Conservation (phyloP, 768 basidiomycete species). For the Lactarius evosmus region DNA sequence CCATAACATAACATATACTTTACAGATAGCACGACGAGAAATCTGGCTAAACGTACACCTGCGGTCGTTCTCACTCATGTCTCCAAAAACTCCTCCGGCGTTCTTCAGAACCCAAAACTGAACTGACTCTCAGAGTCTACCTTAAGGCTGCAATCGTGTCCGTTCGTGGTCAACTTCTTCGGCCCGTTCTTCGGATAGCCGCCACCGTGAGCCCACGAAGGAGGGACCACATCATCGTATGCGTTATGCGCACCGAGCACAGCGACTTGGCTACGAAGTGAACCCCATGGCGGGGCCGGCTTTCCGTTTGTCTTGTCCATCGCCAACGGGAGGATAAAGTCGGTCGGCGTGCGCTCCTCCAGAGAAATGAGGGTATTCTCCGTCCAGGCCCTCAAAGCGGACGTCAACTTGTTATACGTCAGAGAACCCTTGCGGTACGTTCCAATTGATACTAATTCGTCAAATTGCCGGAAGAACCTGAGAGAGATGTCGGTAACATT, state of each 20-base stretch:
- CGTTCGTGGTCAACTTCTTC: too few relatives aligned
- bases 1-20: neutral
- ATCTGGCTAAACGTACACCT: too few relatives aligned
- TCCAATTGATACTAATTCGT: neutral
- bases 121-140: too few relatives aligned
- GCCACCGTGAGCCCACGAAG: neutral
- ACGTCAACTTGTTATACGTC: neutral
- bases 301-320: neutral
- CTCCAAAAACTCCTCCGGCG: too few relatives aligned
- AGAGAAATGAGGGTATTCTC: neutral
- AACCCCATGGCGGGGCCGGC: neutral
- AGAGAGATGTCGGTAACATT: neutral
- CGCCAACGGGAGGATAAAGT: neutral
- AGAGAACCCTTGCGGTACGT: neutral
- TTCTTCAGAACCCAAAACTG: too few relatives aligned
- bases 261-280: neutral
- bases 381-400: neutral
- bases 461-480: neutral
- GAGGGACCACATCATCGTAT: neutral
- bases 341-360: neutral
- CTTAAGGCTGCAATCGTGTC: too few relatives aligned
- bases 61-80: too few relatives aligned
- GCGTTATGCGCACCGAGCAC: neutral
- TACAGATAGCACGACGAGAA: too few relatives aligned
- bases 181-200: too few relatives aligned